phyloP scores from a whole-genome alignment of 2,329 filamentous ascomycete genomes.

The Plenodomus tracheiphilus region DNA sequence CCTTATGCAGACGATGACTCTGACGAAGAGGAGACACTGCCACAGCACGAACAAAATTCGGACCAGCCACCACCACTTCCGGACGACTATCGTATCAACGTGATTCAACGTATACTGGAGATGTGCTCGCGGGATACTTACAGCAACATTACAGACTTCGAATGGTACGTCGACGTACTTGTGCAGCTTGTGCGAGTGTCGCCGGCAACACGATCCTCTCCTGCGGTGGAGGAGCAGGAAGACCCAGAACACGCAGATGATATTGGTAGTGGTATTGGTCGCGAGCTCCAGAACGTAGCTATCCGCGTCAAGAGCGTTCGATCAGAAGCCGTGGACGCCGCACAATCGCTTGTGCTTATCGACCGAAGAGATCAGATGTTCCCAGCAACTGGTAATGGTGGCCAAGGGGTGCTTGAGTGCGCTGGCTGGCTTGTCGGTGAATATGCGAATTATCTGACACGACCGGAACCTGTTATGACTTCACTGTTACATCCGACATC shows the following conservation, averaged over 20 bases:
- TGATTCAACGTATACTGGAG: constrained; percentile 78
- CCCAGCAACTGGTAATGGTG: constrained; percentile 54
- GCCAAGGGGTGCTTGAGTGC: constrained; percentile 70
- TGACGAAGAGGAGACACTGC: constrained; percentile 59
- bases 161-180: constrained; percentile 94
- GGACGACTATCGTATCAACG: constrained; percentile 81
- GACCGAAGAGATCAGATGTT: constrained; percentile 64
- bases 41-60: constrained; percentile 54
- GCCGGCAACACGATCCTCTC: constrained; percentile 52
- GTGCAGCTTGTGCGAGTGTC: constrained; percentile 77
- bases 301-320: constrained; percentile 88
- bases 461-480: constrained; percentile 72
- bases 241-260: constrained; percentile 36
- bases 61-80: constrained; percentile 67
- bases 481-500: constrained; percentile 71
- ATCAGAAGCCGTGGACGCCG: constrained; percentile 76
- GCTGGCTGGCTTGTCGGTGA: constrained; percentile 88
- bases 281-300: constrained; percentile 85
- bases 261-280: constrained; percentile 73
- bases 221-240: constrained; percentile 30
- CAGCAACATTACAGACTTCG: constrained; percentile 82
- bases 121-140: constrained; percentile 94
- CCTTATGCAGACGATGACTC: constrained; percentile 60
- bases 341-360: constrained; percentile 71
- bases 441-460: constrained; percentile 72